These are phyloP conservation scores for Venustampulla echinocandica DNA, from an alignment of 495 filamentous ascomycete species.

Conservation along the genomic window DNA sequence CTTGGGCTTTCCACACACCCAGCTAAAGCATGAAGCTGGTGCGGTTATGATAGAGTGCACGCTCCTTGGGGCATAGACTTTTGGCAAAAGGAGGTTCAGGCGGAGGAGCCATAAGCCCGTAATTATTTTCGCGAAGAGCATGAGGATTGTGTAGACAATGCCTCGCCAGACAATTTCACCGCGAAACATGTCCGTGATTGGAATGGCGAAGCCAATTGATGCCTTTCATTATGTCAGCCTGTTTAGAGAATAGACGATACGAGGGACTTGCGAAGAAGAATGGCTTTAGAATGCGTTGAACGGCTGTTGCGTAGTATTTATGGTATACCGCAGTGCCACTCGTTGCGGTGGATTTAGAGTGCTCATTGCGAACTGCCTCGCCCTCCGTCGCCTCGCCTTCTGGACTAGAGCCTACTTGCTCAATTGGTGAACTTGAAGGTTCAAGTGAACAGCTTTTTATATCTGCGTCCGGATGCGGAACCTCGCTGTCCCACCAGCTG, in stretches of 20 bases:
- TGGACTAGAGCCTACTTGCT: not conserved
- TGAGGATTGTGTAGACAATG: constrained; percentile 59
- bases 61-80: not conserved
- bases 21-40: not conserved
- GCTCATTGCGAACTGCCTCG: not conserved
- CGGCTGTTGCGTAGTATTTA: constrained; percentile 43
- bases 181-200: constrained; percentile 60
- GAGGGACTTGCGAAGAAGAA: constrained; percentile 59
- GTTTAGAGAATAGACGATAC: constrained; percentile 1
- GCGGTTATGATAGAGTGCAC: not conserved
- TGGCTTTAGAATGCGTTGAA: constrained; percentile 52
- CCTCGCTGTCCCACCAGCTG: constrained; percentile 43
- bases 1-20: not conserved
- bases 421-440: not conserved
- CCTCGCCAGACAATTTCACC: constrained; percentile 61
- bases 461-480: too few relatives aligned
- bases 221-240: constrained; percentile 30
- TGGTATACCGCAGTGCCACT: constrained; percentile 40
- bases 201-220: constrained; percentile 73
- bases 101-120: constrained; percentile 59
- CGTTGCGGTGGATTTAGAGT: not conserved
- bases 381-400: not conserved
- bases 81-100: constrained; percentile 21
- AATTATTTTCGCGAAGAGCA: constrained; percentile 55
- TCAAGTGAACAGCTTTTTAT: too few relatives aligned